Evolutionary conservation across 1,139 yeast species (phyloP).

Genomic region (Scheffersomyces lignicola): DNA sequence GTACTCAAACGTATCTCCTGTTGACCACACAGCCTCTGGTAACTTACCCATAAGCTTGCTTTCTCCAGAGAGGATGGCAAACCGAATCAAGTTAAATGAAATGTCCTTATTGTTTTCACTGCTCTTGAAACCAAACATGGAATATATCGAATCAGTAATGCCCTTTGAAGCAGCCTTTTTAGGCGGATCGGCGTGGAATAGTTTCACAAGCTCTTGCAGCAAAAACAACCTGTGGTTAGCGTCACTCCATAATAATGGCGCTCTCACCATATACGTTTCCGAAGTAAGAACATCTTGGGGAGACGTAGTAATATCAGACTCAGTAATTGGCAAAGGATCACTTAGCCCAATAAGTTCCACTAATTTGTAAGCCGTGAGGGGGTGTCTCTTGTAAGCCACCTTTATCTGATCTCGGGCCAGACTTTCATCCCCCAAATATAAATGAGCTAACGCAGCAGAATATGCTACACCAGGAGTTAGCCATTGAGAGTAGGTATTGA

Average conservation of each 20-base stretch:
- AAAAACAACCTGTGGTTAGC: conserved; percentile 47
- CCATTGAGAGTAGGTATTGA: conserved; percentile 64
- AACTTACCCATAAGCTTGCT: conserved; percentile 67
- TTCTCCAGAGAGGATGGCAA: conserved; percentile 70
- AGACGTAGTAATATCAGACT: conserved; percentile 20
- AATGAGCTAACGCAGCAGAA: conserved; percentile 64
- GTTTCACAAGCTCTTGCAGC: conserved; percentile 37
- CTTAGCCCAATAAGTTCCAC: conserved; percentile 41
- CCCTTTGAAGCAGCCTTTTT: conserved; percentile 12
- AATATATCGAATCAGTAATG: conserved; percentile 9
- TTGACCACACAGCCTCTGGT: conserved; percentile 62
- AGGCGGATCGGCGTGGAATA: conserved; percentile 25
- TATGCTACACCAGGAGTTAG: conserved; percentile 71
- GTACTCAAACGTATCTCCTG: conserved; percentile 63
- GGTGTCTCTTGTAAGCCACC: conserved; percentile 56
- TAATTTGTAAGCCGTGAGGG: conserved; percentile 57
- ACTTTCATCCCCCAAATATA: conserved; percentile 35
- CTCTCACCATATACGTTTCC: conserved; percentile 55
- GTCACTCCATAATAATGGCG: conserved; percentile 51
- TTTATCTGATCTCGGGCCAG: conserved; percentile 49
- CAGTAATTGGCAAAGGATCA: conserved; percentile 19
- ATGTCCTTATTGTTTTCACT: conserved; percentile 26
- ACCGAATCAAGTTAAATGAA: conserved; percentile 63
- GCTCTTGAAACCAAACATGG: conserved; percentile 16
- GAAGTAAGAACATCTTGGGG: conserved; percentile 35